Base-by-base conservation (phyloP, 352 stramenopile species). In the Globisporangium polare region DNA sequence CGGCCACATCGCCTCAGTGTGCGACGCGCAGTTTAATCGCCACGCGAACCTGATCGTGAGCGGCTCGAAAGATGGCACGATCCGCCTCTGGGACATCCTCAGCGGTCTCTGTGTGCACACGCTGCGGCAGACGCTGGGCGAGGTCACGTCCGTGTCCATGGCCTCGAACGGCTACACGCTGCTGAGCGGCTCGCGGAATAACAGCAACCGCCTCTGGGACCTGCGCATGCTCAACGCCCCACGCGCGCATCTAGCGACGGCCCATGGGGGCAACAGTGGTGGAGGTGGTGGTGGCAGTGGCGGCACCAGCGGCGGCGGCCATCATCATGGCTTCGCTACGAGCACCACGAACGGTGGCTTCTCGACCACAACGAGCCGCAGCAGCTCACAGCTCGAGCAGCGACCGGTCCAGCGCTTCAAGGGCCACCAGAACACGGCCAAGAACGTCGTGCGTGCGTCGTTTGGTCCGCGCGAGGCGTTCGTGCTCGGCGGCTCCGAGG, bases 141-240 rank as follows among this genome's bases (percentile, higher is more conserved):
- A 96, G 64, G 88, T 96, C 43, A 95, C 86, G 41, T 95, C 86
- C 12, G 76, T 96, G 39, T 86, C 78, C n/a, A 76, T 96, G 51
- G 83, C 78, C 47, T 89, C 83, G 8, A 92, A 93, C 62, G 84
- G 86, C 3, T 89, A 89, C 64, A 83, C 77, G 33, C 60, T 96
- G 35, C 72, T 96, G 24, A 94, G 77, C 31, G 87, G 86, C 59
- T 94, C 83, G 51, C 71, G 87, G 37, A 94, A 96, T 60, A 96
- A 94, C 69, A 95, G 86, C 66, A 94, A 95, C 63, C 78, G 86
- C 18, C 71, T 96, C 13, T 96, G 88, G 88, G 88, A 95, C 59
- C 78, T 95, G 74, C 86, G 86, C 24, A 94, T 94, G 86, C 83
- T 93, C 24, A 83, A 84, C 49, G 74, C 81, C 27, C 86, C 86